A percentile compares a stretch with the other conserved stretches of the same genome.
These are phyloP conservation scores for Luzula sylvatica DNA, from an alignment of 176 grass and related monocot genomes.

Conservation along the genomic window DNA sequence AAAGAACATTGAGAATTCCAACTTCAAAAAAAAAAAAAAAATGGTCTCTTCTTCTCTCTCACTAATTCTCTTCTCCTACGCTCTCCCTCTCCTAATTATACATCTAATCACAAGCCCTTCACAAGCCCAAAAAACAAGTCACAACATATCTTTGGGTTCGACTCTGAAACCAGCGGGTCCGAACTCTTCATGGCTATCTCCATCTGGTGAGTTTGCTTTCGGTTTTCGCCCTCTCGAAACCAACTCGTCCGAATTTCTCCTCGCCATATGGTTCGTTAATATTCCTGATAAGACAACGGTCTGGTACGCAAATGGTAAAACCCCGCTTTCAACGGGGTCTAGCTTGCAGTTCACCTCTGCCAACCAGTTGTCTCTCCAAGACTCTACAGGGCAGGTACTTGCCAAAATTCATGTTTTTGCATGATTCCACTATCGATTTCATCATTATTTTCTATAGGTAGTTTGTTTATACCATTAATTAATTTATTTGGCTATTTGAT, in stretches of 20 bases:
- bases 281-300: conserved; percentile 16
- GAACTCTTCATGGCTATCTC: conserved; percentile 18
- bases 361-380: conserved; percentile 17
- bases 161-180: neutral
- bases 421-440: too few species aligned
- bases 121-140: conserved; percentile 5
- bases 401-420: neutral
- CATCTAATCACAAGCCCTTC: neutral
- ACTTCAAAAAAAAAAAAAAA: too few species aligned
- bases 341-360: conserved; percentile 19
- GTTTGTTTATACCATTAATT: too few species aligned
- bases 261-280: conserved; percentile 43
- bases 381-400: conserved; percentile 2
- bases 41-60: too few species aligned
- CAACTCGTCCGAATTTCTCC: conserved; percentile 21
- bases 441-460: too few species aligned
- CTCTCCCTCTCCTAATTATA: neutral
- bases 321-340: neutral
- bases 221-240: conserved; percentile 9
- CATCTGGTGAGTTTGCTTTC: conserved; percentile 25
- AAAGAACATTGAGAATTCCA: too few species aligned
- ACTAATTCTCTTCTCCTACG: neutral
- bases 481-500: too few species aligned
- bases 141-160: conserved; percentile 17
- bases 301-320: conserved; percentile 29